Evolutionary conservation across 768 basidiomycete genomes (phyloP), one percentile per base, ranked within the genome.

Genomic region (Xerocomus brunneocitrinus): DNA sequence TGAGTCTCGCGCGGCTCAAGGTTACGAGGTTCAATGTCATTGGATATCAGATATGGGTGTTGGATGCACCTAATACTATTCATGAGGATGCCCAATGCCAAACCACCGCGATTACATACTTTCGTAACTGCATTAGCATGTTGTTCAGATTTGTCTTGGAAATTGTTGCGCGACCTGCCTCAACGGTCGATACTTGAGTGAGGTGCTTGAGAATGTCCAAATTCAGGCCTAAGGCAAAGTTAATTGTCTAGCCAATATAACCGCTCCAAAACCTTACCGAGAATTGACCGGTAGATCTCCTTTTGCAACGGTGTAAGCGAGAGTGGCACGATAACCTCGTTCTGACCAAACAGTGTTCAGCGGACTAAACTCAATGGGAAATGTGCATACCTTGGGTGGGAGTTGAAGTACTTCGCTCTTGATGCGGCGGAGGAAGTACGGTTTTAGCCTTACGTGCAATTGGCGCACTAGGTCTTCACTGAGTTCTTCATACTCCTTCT

Each of bases 341-440:
- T 92, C 91, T 92, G 47, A 42, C 40, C 40, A 47, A 46, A 12
- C 16, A n/a, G 27, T 46, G 28, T 43, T 64, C 32, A 58, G 16
- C 51, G 19, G 30, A 38, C 24, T 5, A 39, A 38, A 30, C 13
- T 35, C 24, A 13, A 25, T 4, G 25, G 30, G 14, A 53, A 31
- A 52, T 19, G 10, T 31, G 54, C 58, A 31, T 60, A 92, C 93
- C 81, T 95, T 97, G 0, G 91, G 86, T 39, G 91, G 94, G n/a
- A 95, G 79, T 56, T 90, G 82, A 14, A 98, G 76, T 2, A 97
- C 94, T 66, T 97, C 91, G 53, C 87, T 87, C 73, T 99, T 99
- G 61, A 92, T 83, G 16, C 97, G 85, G 14, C 97, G 87, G 32
- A 99, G 73, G 73, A 98, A 97, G 64, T 98, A 97, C 0, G 93